Evolutionary conservation across 805 yeast genomes (phyloP), one percentile per base, ranked within the genome.

Genomic region (Candida maesae): DNA sequence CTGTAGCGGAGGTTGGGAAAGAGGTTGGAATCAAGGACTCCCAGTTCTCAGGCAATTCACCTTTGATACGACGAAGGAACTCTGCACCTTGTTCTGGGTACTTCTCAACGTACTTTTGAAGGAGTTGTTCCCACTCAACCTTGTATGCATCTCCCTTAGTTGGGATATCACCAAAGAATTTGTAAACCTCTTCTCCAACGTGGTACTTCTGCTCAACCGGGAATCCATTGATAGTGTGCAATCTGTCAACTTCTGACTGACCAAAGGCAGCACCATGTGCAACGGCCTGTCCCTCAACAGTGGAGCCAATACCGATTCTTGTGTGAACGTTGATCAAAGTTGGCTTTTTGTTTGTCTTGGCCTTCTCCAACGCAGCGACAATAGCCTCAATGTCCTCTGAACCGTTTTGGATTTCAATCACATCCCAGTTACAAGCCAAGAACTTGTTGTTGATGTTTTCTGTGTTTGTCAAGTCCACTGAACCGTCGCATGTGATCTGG

Each of bases 181-280:
- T 85, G 60, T 79, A 74, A 46, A 93, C 97, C 59, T 86, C 95
- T 53, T 78, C 70, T 48, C 95, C 88, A 46, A 90, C 93, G 46
- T 61, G 75, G 63, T 93, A 91, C 42, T 76, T 61, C 70, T 87
- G 76, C 35, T 76, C 79, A 51, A 97, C 95, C 78, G 89, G 76
- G 76, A 91, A 90, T 45, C 97, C 97, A 59, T 79, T 81, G 61
- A 76, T 74, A 60, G 70, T 65, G 77, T 89, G 93, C 68, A 91
- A 74, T 68, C 88, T 96, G 58, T 74, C 79, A 60, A 90, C 76
- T 63, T 91, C 99, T 60, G 89, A 98, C 35, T 89, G 71, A 78
- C 90, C 89, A 69, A 91, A 78, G 59, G 99, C 96, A 52, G 96
- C 72, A 68, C 99, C 99, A 71, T 93, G 99, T 42, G 93, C 98